Evolutionary conservation across 495 filamentous ascomycete genomes (phyloP), one percentile per base, ranked within the genome.

Genomic region (Penicillium ucsense): DNA sequence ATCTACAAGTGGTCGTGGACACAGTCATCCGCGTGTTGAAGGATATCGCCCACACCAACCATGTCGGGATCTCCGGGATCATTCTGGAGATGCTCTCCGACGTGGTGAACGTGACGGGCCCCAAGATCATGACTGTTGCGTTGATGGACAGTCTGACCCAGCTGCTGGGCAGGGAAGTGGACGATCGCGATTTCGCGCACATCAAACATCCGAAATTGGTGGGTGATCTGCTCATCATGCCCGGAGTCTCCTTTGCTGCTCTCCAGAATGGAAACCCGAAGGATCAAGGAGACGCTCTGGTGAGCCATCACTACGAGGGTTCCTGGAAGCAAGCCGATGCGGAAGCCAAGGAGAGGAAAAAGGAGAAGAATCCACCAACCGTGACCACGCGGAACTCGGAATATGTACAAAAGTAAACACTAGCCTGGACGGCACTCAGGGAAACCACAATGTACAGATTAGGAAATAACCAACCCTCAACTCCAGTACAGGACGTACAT

Each of bases 81-180:
- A 60, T 54, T 0, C 43, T 62, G 28, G 52, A 59, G 3, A 62
- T 64, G 62, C 41, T 63, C 6, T 31, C 38, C 3, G 37, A 39
- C 1, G 68, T 73, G 7, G 61, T 73, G 8, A 55, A 65, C 35
- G 62, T 65, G 20, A 73, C 65, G 1, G 70, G 70, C 1, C 70
- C 70, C 1, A 62, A 65, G 40, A 55, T 60, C 2, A 70, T 73
- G 47, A 71, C 68, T 1, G 36, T 62, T 10, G 56, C 57, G 6
- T 48, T 71, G n/a, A 41, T 70, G 28, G 44, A 66, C 8, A 66
- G 64, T 40, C 49, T 73, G 3, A 45, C 37, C 8, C 10, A 54
- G 6, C 37, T 46, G 41, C 46, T 58, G 4, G 54, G 52, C 8
- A 42, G 49, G 43, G 39, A 41, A 3, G 49, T 73, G 12, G 55